Base-by-base conservation (phyloP, 2,329 filamentous ascomycete genomes). In the Trichothecium roseum region DNA sequence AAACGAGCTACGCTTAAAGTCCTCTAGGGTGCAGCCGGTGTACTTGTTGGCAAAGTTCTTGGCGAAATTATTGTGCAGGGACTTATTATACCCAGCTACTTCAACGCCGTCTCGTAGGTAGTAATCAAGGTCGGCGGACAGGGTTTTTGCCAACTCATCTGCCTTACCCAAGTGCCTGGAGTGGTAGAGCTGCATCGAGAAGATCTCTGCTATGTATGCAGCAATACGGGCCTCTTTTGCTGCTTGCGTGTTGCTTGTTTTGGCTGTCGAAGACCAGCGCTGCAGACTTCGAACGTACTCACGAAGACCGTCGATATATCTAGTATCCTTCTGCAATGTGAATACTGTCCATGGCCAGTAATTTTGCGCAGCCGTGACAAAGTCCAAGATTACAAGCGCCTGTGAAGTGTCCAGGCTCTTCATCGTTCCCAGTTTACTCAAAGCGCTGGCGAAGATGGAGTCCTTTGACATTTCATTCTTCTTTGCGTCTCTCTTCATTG, bases 321-420 rank as follows among this genome's bases (percentile, higher is more conserved):
- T 65, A 1, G 73, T 69, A 48, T 94, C 83, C 40, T 79, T 79
- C 41, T 82, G 76, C 26, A 94, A 64, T 28, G 82, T 78, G 38
- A 84, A 81, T 38, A 93, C 87, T 2, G 86, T 88, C 85, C 89
- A 94, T 1, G 88, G 83, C 89, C 89, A 96, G 52, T 87, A 84
- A 55, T 94, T 91, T 52, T 95, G 88, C 4, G 89, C 84, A 3
- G 83, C 78, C 3, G 84, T 78, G 27, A 95, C 76, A 54, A 96
- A 96, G 47, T 89, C 80, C 13, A 98, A 68, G 47, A 95, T 78
- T 1, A 83, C 77, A 16, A 87, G 63, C 4, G 80, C 75, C 42
- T 86, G 74, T 24, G 66, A 63, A n/a, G 72, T 68, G 8, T 81
- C 68, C 16, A 88, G 55, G 2, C 72, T 64, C 17, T 72, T 68